Evolutionary conservation across 495 filamentous ascomycete genomes (phyloP).

Genomic region (Astrothelium subdiscretum): DNA sequence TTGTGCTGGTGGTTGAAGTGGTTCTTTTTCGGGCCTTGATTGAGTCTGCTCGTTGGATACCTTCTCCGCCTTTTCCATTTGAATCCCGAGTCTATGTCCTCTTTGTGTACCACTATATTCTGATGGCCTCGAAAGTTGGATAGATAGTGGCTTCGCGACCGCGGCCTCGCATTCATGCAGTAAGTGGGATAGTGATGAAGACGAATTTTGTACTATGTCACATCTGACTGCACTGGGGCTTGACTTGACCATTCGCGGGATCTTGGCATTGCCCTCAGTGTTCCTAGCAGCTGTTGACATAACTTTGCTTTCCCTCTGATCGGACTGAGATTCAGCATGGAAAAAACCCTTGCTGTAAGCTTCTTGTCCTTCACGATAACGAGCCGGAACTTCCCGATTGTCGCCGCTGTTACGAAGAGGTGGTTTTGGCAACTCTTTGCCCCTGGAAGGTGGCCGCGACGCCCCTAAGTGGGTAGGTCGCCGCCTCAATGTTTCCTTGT

Average conservation of each 20-base stretch:
- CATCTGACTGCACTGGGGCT: not conserved
- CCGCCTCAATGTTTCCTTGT: not conserved
- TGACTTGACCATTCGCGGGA: not conserved
- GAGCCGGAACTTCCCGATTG: not conserved
- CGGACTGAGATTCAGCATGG: too few species aligned
- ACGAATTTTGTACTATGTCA: not conserved
- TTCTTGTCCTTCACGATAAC: not conserved
- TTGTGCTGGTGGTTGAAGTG: not conserved
- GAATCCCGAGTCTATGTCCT: not conserved
- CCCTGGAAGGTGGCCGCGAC: not conserved
- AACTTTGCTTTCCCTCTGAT: not conserved
- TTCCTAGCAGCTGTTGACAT: not conserved
- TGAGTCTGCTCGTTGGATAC: not conserved
- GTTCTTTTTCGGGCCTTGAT: not conserved
- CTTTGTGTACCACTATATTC: not conserved
- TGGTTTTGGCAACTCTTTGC: not conserved
- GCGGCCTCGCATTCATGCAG: constrained; percentile 1
- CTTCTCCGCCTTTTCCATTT: not conserved
- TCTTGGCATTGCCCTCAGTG: not conserved
- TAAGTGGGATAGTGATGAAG: not conserved
- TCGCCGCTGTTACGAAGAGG: not conserved
- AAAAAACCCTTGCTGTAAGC: not conserved
- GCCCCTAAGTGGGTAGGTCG: not conserved
- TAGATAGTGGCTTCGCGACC: not conserved
- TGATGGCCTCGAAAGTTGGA: not conserved